Conservation (phyloP, 768 basidiomycete genomes). For the Naganishia antarctica region DNA sequence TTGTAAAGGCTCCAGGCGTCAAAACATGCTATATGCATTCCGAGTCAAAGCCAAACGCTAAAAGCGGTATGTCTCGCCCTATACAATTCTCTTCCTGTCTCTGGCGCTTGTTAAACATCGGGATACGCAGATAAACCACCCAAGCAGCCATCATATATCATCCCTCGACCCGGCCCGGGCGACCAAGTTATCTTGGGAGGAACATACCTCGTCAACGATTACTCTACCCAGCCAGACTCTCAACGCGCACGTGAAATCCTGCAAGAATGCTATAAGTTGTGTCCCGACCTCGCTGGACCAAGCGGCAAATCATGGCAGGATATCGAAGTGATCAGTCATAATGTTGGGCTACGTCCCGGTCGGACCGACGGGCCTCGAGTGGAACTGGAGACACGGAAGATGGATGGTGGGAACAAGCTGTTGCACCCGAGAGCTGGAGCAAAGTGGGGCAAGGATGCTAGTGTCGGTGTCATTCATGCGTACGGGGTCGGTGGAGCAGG, state of each 20-base stretch:
- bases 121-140: slow-evolving; percentile 14
- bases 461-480: slow-evolving; percentile 55
- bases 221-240: slow-evolving; percentile 57
- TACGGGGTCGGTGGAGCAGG: slow-evolving; percentile 57
- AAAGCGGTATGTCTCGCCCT: neutral
- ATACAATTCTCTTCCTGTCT: neutral
- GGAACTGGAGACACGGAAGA: slow-evolving; percentile 53
- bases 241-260: slow-evolving; percentile 54
- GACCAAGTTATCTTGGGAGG: slow-evolving; percentile 59
- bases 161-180: slow-evolving; percentile 56
- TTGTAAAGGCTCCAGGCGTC: slow-evolving; percentile 65
- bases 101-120: neutral
- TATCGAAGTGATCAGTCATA: slow-evolving; percentile 56
- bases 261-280: slow-evolving; percentile 48
- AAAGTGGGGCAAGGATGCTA: slow-evolving; percentile 33
- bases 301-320: slow-evolving; percentile 42
- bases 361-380: slow-evolving; percentile 59
- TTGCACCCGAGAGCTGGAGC: slow-evolving; percentile 30
- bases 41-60: slow-evolving; percentile 2
- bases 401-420: slow-evolving; percentile 28
- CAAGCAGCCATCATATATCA: slow-evolving; percentile 56
- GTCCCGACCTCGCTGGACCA: slow-evolving; percentile 51
- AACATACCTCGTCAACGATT: slow-evolving; percentile 53
- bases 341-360: slow-evolving; percentile 60
- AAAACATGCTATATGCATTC: slow-evolving; percentile 48